phyloP scores from a whole-genome alignment of 179 eudicot genomes.

The Sideroxylon spinosum region DNA sequence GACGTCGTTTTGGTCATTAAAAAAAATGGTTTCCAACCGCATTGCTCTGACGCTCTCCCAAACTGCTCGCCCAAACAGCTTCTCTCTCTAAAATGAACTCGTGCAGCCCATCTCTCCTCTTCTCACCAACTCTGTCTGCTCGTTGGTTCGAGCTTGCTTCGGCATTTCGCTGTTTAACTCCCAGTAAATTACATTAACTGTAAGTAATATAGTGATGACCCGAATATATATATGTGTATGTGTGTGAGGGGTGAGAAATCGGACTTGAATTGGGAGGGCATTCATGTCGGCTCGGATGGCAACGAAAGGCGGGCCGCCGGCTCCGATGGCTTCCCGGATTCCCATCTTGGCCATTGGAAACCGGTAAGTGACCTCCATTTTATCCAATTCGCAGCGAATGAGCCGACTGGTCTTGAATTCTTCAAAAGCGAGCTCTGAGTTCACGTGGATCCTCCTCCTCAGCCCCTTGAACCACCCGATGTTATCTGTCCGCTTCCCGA shows the following conservation, averaged over 20 bases:
- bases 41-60: too few relatives aligned
- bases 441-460: conserved; percentile 58
- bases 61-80: too few relatives aligned
- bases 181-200: not conserved
- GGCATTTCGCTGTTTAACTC: too few relatives aligned
- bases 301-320: conserved; percentile 65
- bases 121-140: too few relatives aligned
- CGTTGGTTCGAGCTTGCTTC: too few relatives aligned
- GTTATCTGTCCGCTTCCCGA: conserved; percentile 31
- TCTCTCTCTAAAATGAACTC: too few relatives aligned
- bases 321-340: conserved; percentile 57
- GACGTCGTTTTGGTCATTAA: too few relatives aligned
- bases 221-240: not conserved
- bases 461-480: conserved; percentile 43
- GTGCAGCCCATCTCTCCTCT: too few relatives aligned
- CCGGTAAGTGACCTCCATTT: conserved; percentile 36
- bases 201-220: not conserved
- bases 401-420: conserved; percentile 52
- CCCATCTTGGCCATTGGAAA: conserved; percentile 62
- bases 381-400: conserved; percentile 44
- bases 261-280: conserved; percentile 82
- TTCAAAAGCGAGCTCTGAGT: conserved; percentile 73
- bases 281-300: conserved; percentile 87
- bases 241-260: not conserved
- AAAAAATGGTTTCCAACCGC: too few relatives aligned